A percentile compares a stretch with the other conserved stretches of the same genome.
phyloP scores from a whole-genome alignment of 2,329 filamentous ascomycete genomes.

The Xylaria sp. region DNA sequence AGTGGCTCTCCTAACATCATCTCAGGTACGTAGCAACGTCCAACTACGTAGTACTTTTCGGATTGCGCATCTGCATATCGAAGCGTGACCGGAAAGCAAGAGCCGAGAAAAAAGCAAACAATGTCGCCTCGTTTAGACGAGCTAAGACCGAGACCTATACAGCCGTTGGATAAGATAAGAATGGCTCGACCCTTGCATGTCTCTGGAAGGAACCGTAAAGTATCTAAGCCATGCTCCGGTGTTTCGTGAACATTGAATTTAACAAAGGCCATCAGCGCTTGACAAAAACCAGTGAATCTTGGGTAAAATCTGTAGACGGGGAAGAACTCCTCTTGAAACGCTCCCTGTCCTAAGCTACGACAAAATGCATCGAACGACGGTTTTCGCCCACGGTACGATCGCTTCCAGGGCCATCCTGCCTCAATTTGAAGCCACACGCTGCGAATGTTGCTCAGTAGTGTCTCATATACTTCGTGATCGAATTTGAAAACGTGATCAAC shows the following conservation, averaged over 20 bases:
- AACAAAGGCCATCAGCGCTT: neutral
- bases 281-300: neutral
- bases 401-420: neutral
- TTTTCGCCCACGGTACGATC: neutral
- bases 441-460: neutral
- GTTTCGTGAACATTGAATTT: neutral
- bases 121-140: neutral
- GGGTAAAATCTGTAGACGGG: neutral
- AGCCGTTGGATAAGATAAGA: neutral
- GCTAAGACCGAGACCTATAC: neutral
- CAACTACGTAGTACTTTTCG: neutral
- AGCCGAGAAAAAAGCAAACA: neutral
- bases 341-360: neutral
- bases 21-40: neutral
- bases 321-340: neutral
- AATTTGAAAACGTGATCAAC: neutral
- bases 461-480: neutral
- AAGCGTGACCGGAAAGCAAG: neutral
- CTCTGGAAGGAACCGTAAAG: neutral
- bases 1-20: neutral
- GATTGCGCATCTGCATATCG: neutral
- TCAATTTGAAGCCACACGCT: neutral
- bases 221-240: neutral
- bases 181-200: neutral
- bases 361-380: neutral